phyloP scores from a whole-genome alignment of 306 rosid species.

The Cucurbita moschata region DNA sequence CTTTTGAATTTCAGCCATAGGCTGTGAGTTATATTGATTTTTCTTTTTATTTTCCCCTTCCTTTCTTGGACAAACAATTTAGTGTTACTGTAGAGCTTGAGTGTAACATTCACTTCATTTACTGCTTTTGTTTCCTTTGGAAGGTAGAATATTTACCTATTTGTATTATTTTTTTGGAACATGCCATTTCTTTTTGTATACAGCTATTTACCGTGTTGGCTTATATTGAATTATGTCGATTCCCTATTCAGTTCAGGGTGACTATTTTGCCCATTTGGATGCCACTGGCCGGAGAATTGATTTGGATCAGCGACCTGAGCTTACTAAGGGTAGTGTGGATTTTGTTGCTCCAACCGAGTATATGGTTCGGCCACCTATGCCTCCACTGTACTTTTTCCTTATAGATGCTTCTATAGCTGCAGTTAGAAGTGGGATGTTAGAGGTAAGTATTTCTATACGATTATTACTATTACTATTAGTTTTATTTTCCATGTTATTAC shows the following conservation, averaged over 20 bases:
- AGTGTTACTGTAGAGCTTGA: neutral
- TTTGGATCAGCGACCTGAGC: slow-evolving; percentile 86
- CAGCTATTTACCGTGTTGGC: neutral
- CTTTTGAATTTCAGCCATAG: neutral
- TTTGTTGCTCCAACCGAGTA: slow-evolving; percentile 99
- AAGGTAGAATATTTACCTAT: neutral
- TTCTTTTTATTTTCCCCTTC: slow-evolving; percentile 3
- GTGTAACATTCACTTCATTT: neutral
- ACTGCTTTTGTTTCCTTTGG: neutral
- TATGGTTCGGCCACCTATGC: slow-evolving; percentile 99
- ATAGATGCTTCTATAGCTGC: slow-evolving; percentile 88
- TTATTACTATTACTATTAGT: neutral
- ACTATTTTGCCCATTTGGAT: slow-evolving; percentile 84
- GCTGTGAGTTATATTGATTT: neutral
- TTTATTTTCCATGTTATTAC: neutral
- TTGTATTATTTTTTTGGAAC: neutral
- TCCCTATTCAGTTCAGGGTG: slow-evolving; percentile 69
- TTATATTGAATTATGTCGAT: slow-evolving; percentile 1
- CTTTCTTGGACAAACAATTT: neutral
- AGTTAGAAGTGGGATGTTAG: slow-evolving; percentile 98
- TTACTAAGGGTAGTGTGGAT: slow-evolving; percentile 76
- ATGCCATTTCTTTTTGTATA: neutral
- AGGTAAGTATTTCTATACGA: slow-evolving; percentile 32
- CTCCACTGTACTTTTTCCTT: slow-evolving; percentile 91
- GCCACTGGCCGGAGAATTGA: slow-evolving; percentile 84